These are phyloP conservation scores for Pythium brachiatum DNA, from an alignment of 352 stramenopile genomes.

Conservation along the genomic window DNA sequence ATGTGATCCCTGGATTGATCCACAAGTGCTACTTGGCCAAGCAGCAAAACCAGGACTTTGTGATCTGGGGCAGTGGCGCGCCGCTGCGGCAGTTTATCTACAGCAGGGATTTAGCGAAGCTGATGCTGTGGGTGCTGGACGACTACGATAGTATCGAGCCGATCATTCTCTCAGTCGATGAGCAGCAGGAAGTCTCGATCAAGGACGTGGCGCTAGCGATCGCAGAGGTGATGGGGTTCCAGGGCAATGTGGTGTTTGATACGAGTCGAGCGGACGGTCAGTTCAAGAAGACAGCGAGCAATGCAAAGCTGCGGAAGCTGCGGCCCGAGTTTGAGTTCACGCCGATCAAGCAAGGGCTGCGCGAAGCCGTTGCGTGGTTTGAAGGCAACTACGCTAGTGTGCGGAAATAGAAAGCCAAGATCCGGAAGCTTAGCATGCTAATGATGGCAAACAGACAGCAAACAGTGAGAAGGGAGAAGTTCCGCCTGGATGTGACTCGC, in stretches of 20 bases:
- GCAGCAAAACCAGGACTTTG: slow-evolving; percentile 81
- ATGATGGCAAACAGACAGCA: too few relatives aligned
- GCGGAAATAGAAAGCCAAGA: slow-evolving; percentile 34
- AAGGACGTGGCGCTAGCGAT: slow-evolving; percentile 88
- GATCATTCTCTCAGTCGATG: slow-evolving; percentile 95
- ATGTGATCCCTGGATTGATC: slow-evolving; percentile 98
- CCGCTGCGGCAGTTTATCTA: slow-evolving; percentile 98
- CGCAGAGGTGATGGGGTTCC: slow-evolving; percentile 76
- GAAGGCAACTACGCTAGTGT: slow-evolving; percentile 40
- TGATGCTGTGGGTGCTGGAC: slow-evolving; percentile 88
- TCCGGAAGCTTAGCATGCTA: too few relatives aligned
- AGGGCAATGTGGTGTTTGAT: slow-evolving; percentile 89
- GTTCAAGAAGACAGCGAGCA: slow-evolving; percentile 99
- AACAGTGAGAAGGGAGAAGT: too few relatives aligned
- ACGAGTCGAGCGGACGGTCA: slow-evolving; percentile 96
- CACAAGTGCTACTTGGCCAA: slow-evolving; percentile 99
- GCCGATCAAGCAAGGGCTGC: slow-evolving; percentile 84
- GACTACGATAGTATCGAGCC: slow-evolving; percentile 88
- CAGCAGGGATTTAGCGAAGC: slow-evolving; percentile 92
- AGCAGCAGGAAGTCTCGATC: slow-evolving; percentile 95
- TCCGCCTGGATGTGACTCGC: too few relatives aligned
- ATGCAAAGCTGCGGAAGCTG: slow-evolving; percentile 91
- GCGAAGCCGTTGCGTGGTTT: slow-evolving; percentile 55
- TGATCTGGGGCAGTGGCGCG: slow-evolving; percentile 94
- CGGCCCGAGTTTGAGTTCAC: slow-evolving; percentile 94